Base-by-base conservation (phyloP, 305 asterid genomes). In the Fraxinus sp. region DNA sequence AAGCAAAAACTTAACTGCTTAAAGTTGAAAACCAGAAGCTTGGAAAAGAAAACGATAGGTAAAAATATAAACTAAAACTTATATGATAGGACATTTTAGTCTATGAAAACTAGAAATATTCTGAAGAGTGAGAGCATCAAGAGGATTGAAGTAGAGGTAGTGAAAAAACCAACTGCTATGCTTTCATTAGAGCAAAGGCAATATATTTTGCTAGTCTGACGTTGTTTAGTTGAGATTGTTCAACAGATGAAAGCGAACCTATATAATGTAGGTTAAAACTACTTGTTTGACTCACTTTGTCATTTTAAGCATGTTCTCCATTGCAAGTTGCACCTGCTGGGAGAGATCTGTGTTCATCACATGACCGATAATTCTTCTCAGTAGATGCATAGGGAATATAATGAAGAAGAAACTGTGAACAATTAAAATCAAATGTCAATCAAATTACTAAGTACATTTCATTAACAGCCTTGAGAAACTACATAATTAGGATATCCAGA, bases 241-340 rank as follows among this genome's bases (percentile, higher is more conserved):
- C 80, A 70, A 76, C 59, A 4, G 59, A 49, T 49, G 75, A 68
- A 78, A 66, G 77, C 59, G 80, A 75, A 36, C 66, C 73, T 71
- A 57, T 37, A 77, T 16, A 49, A 43, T 32, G 33, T 66, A 76
- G 64, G 43, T 74, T 55, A 76, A 85, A 77, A 83, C 46, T 78
- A 78, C 79, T 71, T 20, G 77, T 77, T 76, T 52, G 49, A 55
- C 96, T 92, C 83, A 96, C 97, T 57, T 91, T 82, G 90, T 91
- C 90, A 91, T 91, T 91, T 92, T 93, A 72, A 92, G 91, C 99
- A 96, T 93, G 90, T 87, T 91, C 84, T 89, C 97, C 93, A 93
- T 90, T 62, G 91, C 91, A 49, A 73, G 90, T 89, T 96, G 97
- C 84, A 93, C 83, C 46, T 91, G 95, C 88, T 92, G 97, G 82